phyloP scores from a whole-genome alignment of 1,284 basidiomycete genomes.

The Naganishia sp. region DNA sequence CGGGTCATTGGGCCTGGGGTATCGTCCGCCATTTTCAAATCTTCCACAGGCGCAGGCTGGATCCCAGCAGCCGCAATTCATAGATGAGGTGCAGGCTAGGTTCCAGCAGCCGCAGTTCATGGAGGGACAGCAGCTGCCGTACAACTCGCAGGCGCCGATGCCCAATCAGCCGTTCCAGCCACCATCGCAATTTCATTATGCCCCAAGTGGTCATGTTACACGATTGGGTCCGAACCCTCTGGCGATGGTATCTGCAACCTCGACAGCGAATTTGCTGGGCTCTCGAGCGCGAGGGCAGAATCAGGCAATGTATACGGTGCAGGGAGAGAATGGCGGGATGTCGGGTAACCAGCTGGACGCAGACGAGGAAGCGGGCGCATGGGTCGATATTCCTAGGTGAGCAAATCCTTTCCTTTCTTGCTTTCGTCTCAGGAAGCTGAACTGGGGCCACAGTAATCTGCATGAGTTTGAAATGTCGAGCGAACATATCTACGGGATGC shows the following conservation, averaged over 20 bases:
- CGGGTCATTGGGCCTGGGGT: background rate
- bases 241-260: background rate
- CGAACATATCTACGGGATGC: background rate
- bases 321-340: background rate
- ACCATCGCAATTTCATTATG: background rate
- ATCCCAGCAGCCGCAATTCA: background rate
- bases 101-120: too few relatives aligned
- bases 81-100: background rate
- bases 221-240: background rate
- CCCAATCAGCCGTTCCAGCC: constrained; percentile 2
- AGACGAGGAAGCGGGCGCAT: constrained; percentile 14
- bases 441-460: too few relatives aligned
- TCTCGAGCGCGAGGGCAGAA: background rate
- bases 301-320: background rate
- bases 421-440: too few relatives aligned
- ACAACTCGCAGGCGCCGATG: constrained; percentile 6
- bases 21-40: constrained; percentile 1
- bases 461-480: too few relatives aligned
- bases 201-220: background rate
- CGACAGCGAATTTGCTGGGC: background rate
- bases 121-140: constrained; percentile 2
- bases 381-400: constrained; percentile 10
- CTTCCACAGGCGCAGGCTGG: background rate
- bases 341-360: constrained; percentile 11
- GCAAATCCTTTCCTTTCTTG: background rate